These are phyloP conservation scores for Escallonia rubra DNA, from an alignment of 129 eudicot species.

Conservation along the genomic window DNA sequence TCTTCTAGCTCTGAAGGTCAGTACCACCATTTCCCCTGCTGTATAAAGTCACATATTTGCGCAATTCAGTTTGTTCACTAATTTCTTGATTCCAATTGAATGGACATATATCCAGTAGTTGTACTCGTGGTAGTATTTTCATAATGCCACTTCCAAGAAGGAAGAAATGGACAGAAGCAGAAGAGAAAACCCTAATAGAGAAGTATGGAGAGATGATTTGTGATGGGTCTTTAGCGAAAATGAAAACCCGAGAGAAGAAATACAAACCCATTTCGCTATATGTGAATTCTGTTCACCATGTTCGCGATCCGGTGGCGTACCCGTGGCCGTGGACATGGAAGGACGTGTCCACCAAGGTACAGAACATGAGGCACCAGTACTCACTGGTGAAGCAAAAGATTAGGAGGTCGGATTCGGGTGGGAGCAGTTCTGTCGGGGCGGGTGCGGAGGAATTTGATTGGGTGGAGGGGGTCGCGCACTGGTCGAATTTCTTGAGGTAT, in stretches of 20 bases:
- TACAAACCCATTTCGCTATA: slow-evolving; percentile 69
- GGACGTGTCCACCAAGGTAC: slow-evolving; percentile 86
- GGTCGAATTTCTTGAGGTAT: slow-evolving; percentile 83
- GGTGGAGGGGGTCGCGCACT: slow-evolving; percentile 71
- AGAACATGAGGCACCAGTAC: slow-evolving; percentile 97
- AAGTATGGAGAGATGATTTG: slow-evolving; percentile 72
- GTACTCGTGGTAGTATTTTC: slow-evolving; percentile 5
- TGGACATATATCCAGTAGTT: slow-evolving; percentile 16
- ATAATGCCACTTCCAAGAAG: slow-evolving; percentile 74
- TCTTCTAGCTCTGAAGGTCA: slow-evolving; percentile 17
- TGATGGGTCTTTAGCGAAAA: slow-evolving; percentile 76
- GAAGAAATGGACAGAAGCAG: slow-evolving; percentile 94
- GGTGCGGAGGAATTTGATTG: slow-evolving; percentile 70
- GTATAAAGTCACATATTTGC: neutral
- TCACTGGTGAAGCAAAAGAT: slow-evolving; percentile 89
- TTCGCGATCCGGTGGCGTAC: slow-evolving; percentile 48
- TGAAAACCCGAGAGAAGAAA: slow-evolving; percentile 93
- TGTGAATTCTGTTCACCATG: slow-evolving; percentile 76
- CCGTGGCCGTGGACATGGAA: slow-evolving; percentile 99
- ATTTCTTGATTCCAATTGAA: slow-evolving; percentile 19
- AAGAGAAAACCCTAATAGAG: slow-evolving; percentile 80
- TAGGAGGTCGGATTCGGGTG: slow-evolving; percentile 39
- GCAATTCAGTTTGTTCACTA: slow-evolving; percentile 6
- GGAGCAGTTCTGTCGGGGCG: slow-evolving; percentile 4
- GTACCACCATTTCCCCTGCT: slow-evolving; percentile 9